Evolutionary conservation across 1,284 basidiomycete species (phyloP).

Genomic region (Ceraceosorus bombacis): DNA sequence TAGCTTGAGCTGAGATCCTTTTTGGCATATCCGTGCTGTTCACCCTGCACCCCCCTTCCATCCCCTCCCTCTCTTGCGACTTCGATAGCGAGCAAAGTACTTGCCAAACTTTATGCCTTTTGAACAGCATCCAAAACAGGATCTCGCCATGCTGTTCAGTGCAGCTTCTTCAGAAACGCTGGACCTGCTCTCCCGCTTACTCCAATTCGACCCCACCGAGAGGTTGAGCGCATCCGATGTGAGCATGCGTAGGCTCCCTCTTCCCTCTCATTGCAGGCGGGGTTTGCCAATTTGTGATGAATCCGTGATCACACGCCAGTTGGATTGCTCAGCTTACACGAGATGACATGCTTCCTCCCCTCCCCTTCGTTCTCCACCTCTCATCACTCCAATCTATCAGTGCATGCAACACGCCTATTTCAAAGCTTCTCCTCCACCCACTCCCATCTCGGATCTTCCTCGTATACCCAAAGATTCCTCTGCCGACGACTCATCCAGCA

Average conservation of each 20-base stretch:
- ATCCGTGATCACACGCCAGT: too few species aligned
- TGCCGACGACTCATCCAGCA: slow-evolving; percentile 16
- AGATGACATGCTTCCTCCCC: not conserved
- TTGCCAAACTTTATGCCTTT: slow-evolving; percentile 34
- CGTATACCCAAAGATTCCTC: slow-evolving; percentile 29
- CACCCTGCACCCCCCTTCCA: not conserved
- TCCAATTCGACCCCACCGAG: slow-evolving; percentile 76
- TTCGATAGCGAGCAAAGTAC: slow-evolving; percentile 63
- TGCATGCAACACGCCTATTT: slow-evolving; percentile 43
- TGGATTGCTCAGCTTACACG: too few species aligned
- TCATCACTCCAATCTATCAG: not conserved
- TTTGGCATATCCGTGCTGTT: not conserved
- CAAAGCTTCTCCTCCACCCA: slow-evolving; percentile 29
- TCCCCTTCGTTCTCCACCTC: not conserved
- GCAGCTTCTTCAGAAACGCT: slow-evolving; percentile 81
- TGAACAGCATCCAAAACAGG: slow-evolving; percentile 63
- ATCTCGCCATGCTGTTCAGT: slow-evolving; percentile 76
- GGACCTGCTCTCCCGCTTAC: slow-evolving; percentile 69
- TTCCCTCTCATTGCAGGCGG: not conserved
- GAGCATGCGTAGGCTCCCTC: not conserved
- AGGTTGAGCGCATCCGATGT: slow-evolving; percentile 62
- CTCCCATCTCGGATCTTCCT: slow-evolving; percentile 31
- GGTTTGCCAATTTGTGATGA: too few species aligned
- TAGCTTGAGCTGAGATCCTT: slow-evolving; percentile 14
- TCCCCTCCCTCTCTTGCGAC: slow-evolving; percentile 7